phyloP scores from a whole-genome alignment of 306 rosid genomes.

The Rosa lucieae region DNA sequence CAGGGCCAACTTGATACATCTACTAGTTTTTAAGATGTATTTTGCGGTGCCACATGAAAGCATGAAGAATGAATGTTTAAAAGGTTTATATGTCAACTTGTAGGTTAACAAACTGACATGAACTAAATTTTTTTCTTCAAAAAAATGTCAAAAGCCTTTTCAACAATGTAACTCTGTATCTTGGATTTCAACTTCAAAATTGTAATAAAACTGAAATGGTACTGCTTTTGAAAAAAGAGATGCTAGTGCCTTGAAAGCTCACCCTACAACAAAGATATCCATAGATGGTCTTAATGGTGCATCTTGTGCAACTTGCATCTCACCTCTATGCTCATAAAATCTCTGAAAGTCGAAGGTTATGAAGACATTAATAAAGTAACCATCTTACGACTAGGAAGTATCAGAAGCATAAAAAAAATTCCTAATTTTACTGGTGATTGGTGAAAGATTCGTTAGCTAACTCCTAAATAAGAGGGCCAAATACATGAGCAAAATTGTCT shows the following conservation, averaged over 20 bases:
- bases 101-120: neutral
- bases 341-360: conserved; percentile 50
- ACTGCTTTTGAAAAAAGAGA: neutral
- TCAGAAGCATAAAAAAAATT: neutral
- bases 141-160: neutral
- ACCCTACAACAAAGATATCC: conserved; percentile 98
- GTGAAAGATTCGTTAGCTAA: conserved; percentile 1
- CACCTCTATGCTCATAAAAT: conserved; percentile 95
- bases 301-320: conserved; percentile 85
- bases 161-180: neutral
- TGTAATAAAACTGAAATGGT: neutral
- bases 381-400: neutral
- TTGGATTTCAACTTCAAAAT: neutral
- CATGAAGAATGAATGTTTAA: neutral
- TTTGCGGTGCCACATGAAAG: neutral
- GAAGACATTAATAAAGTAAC: conserved; percentile 13
- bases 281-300: conserved; percentile 75
- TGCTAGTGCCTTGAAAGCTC: conserved; percentile 42
- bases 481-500: neutral
- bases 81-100: neutral
- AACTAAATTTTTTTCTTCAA: neutral
- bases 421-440: neutral
- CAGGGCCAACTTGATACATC: neutral
- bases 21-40: neutral
- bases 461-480: neutral